These are phyloP conservation scores for Seiridium unicorne DNA, from an alignment of 2,329 filamentous ascomycete genomes.

Conservation along the genomic window DNA sequence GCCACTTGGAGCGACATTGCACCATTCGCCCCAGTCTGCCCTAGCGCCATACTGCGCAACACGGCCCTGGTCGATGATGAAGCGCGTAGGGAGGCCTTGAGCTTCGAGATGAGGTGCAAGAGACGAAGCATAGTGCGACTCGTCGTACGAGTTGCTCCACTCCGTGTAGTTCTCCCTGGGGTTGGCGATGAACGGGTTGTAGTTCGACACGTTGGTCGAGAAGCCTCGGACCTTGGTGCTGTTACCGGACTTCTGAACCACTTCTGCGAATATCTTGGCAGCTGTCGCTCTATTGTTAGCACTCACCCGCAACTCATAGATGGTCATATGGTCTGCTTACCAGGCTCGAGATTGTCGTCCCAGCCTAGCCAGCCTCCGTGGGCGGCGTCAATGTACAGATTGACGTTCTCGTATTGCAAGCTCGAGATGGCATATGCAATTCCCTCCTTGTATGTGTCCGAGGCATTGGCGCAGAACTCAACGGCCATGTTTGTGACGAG, in stretches of 20 bases:
- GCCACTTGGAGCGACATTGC: conserved; percentile 38
- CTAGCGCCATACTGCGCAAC: conserved; percentile 34
- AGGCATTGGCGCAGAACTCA: conserved; percentile 34
- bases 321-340: conserved; percentile 16
- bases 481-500: conserved; percentile 37
- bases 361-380: conserved; percentile 44
- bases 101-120: conserved; percentile 35
- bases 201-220: conserved; percentile 44
- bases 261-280: conserved; percentile 37
- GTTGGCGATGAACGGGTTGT: conserved; percentile 36
- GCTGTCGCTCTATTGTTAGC: conserved; percentile 19
- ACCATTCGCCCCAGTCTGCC: conserved; percentile 41
- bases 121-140: conserved; percentile 36
- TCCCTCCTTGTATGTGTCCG: conserved; percentile 36
- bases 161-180: conserved; percentile 39
- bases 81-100: conserved; percentile 37
- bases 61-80: conserved; percentile 45
- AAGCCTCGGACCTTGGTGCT: conserved; percentile 35
- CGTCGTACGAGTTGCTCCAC: conserved; percentile 37
- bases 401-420: conserved; percentile 35
- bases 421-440: conserved; percentile 38
- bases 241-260: conserved; percentile 32
- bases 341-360: conserved; percentile 34
- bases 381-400: conserved; percentile 40
- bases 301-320: background rate